Evolutionary conservation across 441 rosid species (phyloP), one percentile per base, ranked within the genome.

Genomic region (Mallotus repandus): DNA sequence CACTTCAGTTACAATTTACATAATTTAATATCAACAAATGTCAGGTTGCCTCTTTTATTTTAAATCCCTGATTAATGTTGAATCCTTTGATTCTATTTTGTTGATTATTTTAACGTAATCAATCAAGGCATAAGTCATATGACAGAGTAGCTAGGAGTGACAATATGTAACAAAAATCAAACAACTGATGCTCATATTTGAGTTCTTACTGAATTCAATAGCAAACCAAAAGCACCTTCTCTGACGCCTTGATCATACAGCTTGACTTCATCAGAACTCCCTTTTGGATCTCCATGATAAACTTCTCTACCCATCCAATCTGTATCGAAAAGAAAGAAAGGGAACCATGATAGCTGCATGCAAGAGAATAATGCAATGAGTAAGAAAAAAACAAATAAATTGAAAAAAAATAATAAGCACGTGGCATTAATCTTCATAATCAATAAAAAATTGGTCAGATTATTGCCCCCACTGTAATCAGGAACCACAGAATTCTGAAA

Each of bases 261-360:
- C 72, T 85, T 81, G 22, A 86, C 86, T 76, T 78, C 89, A 74
- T 77, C 58, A 58, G 86, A 65, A 79, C 73, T 83, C 72, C 95
- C 95, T n/a, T 82, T 90, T 19, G 99, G 98, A 87, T 96, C 79
- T 53, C 98, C 99, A 73, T 90, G 97, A 82, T 93, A 93, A 63
- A 96, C 97, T 85, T 96, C 98, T 81, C 97, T 89, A 56, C 99
- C 99, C 99, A 96, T 96, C 99, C 99, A 96, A 83, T 96, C 98
- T 45, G 97, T 91, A 84, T 96, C 98, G 69, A 93, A 95, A 70
- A 96, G 88, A 83, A 96, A 91, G 90, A 93, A 91, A 10, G 98
- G 99, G 80, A 96, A 96, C 98, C 97, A 93, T 65, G 98, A 91
- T 72, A 96, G 76, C 97, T 93, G 87, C 89, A 87, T 70, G 76